Base-by-base conservation (phyloP, 1,139 yeast species). In the Candida freyschussii region DNA sequence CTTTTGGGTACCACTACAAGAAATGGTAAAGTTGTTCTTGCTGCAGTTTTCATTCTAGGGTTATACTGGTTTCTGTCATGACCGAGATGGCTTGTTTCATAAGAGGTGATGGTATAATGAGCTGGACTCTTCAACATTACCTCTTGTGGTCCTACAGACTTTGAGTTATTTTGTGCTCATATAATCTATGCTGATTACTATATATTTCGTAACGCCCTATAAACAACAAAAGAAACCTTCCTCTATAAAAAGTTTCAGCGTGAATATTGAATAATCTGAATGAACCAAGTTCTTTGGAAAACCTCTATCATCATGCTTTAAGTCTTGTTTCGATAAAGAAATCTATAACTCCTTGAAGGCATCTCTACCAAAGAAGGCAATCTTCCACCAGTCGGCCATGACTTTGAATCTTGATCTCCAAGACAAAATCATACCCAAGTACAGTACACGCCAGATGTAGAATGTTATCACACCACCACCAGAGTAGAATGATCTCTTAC, bases 381-480 rank as follows among this genome's bases (percentile, higher is more conserved):
- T 78, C 72, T 87, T 89, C 52, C 78, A 57, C 96, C 96, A 89
- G 62, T 89, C 96, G 50, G 83, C 68, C 52, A 78, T 68, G 40
- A 89, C 95, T 63, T 85, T 75, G 47, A 84, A 70, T 72, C 86
- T 87, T 64, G 86, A 85, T 64, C 89, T 79, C 48, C 83, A 78
- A 33, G 93, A 80, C 63, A 89, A 78, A 60, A 91, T 80, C 96
- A 89, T 87, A 60, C 85, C 76, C 47, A 89, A 71, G 65, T 89
- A 89, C 28, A 93, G 84, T 11, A 91, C 77, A 67, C 95, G 80
- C 96, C 96, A 89, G 70, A 89, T 78, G 62, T 84, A 73, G 69
- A 81, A 87, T 27, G 96, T 87, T 55, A 86, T 65, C 36, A 83
- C 70, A 57, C 97, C 97, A 55, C 96, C 95, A 38, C 93, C 75